These are phyloP conservation scores for Neurospora sp. DNA, from an alignment of 495 filamentous ascomycete genomes.

Conservation along the genomic window DNA sequence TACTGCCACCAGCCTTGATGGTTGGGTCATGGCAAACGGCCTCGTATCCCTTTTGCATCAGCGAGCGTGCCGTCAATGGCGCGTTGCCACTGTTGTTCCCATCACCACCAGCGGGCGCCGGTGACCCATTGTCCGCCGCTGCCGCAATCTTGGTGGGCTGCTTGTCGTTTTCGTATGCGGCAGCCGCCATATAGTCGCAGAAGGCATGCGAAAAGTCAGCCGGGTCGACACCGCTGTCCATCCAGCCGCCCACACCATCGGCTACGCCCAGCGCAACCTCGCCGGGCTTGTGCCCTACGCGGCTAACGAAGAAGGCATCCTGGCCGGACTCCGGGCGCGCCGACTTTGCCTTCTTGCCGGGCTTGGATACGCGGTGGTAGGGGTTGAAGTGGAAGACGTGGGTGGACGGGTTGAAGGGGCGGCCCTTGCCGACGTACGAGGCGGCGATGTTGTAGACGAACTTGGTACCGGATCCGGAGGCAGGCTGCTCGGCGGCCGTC, in stretches of 20 bases:
- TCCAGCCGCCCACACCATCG: constrained; percentile 93
- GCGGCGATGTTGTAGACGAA: constrained; percentile 59
- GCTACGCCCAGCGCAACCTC: constrained; percentile 74
- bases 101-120: constrained; percentile 4
- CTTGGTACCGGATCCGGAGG: constrained; percentile 12
- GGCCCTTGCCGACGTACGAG: constrained; percentile 68
- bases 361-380: constrained; percentile 43
- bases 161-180: constrained; percentile 45
- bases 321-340: constrained; percentile 72
- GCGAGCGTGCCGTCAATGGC: constrained; percentile 46
- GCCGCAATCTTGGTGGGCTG: not conserved
- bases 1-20: constrained; percentile 78
- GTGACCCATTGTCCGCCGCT: constrained; percentile 5
- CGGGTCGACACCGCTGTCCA: constrained; percentile 80
- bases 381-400: constrained; percentile 72
- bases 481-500: not conserved
- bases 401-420: constrained; percentile 55
- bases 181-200: constrained; percentile 77
- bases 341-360: constrained; percentile 32
- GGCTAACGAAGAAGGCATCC: constrained; percentile 90
- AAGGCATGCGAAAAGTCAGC: constrained; percentile 93
- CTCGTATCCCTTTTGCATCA: constrained; percentile 80
- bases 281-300: constrained; percentile 46
- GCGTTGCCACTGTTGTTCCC: not conserved
- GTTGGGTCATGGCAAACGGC: constrained; percentile 59